These are phyloP conservation scores for Mortierella sp. DNA, from an alignment of 371 early-diverging fungal species.

Conservation along the genomic window DNA sequence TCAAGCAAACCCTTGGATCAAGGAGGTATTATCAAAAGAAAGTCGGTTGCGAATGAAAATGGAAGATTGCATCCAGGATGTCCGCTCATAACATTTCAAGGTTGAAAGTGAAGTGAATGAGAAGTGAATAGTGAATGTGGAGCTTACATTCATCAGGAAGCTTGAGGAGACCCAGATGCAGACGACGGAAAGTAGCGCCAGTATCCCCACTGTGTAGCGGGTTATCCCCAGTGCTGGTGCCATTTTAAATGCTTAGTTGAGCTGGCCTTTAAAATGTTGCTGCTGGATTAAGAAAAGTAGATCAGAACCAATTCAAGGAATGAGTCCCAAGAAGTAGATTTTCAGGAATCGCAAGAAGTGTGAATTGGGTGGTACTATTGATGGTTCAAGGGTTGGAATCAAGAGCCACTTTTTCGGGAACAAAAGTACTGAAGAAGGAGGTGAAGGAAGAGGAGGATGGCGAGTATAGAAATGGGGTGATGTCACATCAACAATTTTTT, in stretches of 20 bases:
- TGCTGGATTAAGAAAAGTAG: not conserved
- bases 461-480: too few species aligned
- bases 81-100: not conserved
- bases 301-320: not conserved
- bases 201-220: constrained; percentile 69
- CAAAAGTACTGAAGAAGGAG: too few species aligned
- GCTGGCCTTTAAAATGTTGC: not conserved
- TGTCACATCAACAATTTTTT: not conserved
- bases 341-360: not conserved
- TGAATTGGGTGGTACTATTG: too few species aligned
- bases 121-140: not conserved
- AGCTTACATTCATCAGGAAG: constrained; percentile 84
- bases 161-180: constrained; percentile 87
- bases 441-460: not conserved
- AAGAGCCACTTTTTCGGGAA: too few species aligned
- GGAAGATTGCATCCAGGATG: not conserved
- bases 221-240: constrained; percentile 37
- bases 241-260: not conserved
- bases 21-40: too few species aligned
- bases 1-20: too few species aligned
- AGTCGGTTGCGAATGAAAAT: too few species aligned
- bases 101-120: not conserved
- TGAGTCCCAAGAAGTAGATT: not conserved
- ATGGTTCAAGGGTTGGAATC: too few species aligned
- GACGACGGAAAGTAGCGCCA: constrained; percentile 78